Evolutionary conservation across 305 asterid species (phyloP).

Genomic region (Fraxinus sp.): DNA sequence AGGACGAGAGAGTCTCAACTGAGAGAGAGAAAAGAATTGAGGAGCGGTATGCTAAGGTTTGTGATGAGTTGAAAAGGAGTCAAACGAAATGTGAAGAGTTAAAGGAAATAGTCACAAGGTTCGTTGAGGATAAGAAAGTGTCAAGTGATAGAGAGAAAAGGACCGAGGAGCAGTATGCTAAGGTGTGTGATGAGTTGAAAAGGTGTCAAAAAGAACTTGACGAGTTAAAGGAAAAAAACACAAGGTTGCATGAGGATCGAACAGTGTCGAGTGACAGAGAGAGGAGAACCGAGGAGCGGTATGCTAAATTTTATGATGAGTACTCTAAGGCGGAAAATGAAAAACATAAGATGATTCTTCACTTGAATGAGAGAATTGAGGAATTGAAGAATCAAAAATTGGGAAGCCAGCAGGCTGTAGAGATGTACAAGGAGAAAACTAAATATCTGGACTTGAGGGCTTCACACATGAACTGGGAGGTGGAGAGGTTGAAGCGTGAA

Average conservation of each 20-base stretch:
- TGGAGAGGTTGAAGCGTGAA: conserved; percentile 5
- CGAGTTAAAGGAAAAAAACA: conserved; percentile 10
- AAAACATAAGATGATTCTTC: conserved; percentile 13
- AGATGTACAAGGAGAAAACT: neutral
- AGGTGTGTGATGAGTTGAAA: neutral
- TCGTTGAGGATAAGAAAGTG: neutral
- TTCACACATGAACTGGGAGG: neutral
- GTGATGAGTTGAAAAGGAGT: neutral
- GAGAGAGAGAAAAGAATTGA: neutral
- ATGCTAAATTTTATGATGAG: conserved; percentile 1
- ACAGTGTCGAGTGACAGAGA: neutral
- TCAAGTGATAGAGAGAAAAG: neutral
- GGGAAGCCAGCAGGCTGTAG: conserved; percentile 17
- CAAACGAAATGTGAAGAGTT: conserved; percentile 1
- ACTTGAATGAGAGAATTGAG: conserved; percentile 16
- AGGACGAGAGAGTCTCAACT: conserved; percentile 4
- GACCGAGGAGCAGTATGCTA: neutral
- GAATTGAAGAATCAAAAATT: conserved; percentile 8
- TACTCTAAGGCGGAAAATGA: neutral
- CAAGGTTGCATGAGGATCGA: conserved; percentile 4
- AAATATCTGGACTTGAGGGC: conserved; percentile 2
- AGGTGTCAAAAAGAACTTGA: neutral
- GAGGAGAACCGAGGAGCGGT: neutral
- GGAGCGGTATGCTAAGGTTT: neutral
- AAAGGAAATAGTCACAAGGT: conserved; percentile 3